Conservation (phyloP, 2,329 filamentous ascomycete genomes). For the Aspergillus pseudoviridinutans region DNA sequence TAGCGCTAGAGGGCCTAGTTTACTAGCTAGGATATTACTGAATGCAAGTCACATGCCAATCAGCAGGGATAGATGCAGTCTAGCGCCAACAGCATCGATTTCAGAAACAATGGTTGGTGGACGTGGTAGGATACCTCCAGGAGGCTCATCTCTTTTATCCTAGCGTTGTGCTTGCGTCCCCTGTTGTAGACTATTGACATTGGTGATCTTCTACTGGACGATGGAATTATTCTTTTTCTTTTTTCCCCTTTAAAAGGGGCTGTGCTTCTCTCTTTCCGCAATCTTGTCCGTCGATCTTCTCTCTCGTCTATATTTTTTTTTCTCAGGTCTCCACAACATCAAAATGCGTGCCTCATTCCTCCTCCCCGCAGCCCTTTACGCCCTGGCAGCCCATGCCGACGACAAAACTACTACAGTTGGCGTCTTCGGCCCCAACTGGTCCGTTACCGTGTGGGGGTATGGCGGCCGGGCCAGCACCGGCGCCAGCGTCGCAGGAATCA, state of each 20-base stretch:
- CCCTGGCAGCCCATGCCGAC: background rate
- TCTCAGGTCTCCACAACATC: background rate
- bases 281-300: background rate
- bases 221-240: background rate
- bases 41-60: background rate
- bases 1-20: background rate
- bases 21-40: background rate
- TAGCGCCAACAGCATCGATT: background rate
- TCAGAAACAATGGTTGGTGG: background rate
- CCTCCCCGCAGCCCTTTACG: background rate
- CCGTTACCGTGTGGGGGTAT: background rate
- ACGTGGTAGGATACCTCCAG: background rate
- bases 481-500: slow-evolving; percentile 20
- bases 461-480: slow-evolving; percentile 17
- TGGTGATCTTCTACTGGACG: background rate
- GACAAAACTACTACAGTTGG: slow-evolving; percentile 9
- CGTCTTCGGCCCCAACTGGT: slow-evolving; percentile 10
- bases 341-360: background rate
- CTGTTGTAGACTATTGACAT: background rate
- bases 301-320: background rate
- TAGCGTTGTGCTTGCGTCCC: background rate
- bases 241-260: background rate
- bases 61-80: too few relatives aligned
- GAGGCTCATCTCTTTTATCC: background rate
- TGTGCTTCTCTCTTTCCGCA: background rate